Base-by-base conservation (phyloP, 2,329 filamentous ascomycete species). In the Raffaelea arxii region DNA sequence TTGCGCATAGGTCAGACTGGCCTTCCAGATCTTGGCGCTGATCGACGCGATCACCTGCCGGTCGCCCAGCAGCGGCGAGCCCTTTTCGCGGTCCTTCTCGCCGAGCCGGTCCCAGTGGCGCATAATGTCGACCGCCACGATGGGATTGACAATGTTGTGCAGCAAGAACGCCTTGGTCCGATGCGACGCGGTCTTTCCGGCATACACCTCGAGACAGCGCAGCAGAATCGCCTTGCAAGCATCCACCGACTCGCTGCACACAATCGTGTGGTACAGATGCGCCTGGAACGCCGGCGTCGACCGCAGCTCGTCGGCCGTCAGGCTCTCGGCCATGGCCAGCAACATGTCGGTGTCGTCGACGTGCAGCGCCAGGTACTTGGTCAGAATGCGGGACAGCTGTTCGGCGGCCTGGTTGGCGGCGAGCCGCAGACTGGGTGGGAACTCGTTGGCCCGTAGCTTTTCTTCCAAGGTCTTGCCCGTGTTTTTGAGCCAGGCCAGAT, bases 51-150 rank as follows among this genome's bases (percentile, higher is more conserved):
- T 90, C 65, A 98, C 81, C 41, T 78, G 71, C 60, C 83, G 84
- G 61, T 98, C 90, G 65, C 97, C 85, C 19, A 98, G 70, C 46
- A 54, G 48, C 81, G 83, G 14, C 80, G 84, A 3, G 74, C 75
- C 35, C 74, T 71, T 48, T 25, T 50, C 49, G 30, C 44, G 46
- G 42, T 52, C 52, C 40, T 68, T 65, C 46, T 70, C 71, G 25
- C 77, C 74, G 36, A 69, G 66, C 49, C 69, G 72, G 62, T 79
- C 74, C 74, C 87, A 92, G 49, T 85, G 83, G 22, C 84, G 80
- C 78, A 92, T 91, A 35, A 95, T 83, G 64, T 98, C 92, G 85
- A 91, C 95, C 3, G 91, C 90, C 46, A 99, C 78, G 35, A 97
- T 94, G 0, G 92, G 94, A 58, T 97, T 98, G 53, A 96, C 86